These are phyloP conservation scores for Plasmodium billcollinsi DNA, from an alignment of 169 alveolate genomes.

Conservation along the genomic window DNA sequence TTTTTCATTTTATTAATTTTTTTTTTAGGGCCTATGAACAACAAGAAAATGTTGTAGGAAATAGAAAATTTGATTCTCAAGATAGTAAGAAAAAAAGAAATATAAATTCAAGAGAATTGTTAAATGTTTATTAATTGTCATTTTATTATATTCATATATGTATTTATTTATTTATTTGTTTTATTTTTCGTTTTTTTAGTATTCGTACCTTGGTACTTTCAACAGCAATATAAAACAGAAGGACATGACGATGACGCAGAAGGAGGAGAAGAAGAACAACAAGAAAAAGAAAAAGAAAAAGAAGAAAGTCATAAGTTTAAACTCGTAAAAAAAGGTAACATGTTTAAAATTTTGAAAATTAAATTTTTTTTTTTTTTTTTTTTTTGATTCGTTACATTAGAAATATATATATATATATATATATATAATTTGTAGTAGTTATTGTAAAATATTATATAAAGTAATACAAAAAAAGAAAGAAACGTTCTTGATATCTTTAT, in stretches of 20 bases:
- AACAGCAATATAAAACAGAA: slow-evolving; percentile 85
- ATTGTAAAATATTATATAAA: slow-evolving; percentile 55
- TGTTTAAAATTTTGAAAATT: not conserved
- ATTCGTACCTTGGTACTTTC: slow-evolving; percentile 93
- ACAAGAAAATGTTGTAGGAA: slow-evolving; percentile 81
- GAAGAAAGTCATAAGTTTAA: not conserved
- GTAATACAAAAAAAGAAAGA: slow-evolving; percentile 75
- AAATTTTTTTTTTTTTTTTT: too few species aligned
- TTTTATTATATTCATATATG: not conserved
- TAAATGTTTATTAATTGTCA: not conserved
- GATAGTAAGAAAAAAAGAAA: slow-evolving; percentile 81
- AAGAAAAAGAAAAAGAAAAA: not conserved
- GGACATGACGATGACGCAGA: slow-evolving; percentile 13
- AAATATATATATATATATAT: slow-evolving; percentile 35
- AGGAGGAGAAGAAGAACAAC: slow-evolving; percentile 23
- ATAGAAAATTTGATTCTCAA: slow-evolving; percentile 90
- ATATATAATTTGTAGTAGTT: slow-evolving; percentile 78
- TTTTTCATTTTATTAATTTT: not conserved
- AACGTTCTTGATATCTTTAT: not conserved
- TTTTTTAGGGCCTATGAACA: slow-evolving; percentile 88
- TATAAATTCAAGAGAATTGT: not conserved
- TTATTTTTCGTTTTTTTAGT: slow-evolving; percentile 43
- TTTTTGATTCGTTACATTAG: not conserved
- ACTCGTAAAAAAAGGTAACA: slow-evolving; percentile 40
- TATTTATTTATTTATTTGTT: not conserved